These are phyloP conservation scores for Candida albicans DNA, from an alignment of 1,139 yeast species.

Conservation along the genomic window DNA sequence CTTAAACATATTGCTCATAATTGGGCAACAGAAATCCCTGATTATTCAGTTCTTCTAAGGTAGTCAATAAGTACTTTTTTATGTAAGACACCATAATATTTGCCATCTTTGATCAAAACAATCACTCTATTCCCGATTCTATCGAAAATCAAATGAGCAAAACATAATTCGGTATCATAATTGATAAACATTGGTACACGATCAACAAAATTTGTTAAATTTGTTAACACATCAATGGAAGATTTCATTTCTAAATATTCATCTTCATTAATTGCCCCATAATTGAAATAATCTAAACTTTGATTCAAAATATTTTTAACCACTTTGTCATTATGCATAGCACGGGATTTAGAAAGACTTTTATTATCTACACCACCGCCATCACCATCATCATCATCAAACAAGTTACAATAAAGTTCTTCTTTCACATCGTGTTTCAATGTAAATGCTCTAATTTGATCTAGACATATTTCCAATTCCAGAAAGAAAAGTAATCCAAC, in stretches of 20 bases:
- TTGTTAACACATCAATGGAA: slow-evolving; percentile 33
- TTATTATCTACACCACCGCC: slow-evolving; percentile 2
- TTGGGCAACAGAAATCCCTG: background rate
- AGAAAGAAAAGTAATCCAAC: slow-evolving; percentile 55
- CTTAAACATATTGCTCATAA: slow-evolving; percentile 10
- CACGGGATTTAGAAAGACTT: slow-evolving; percentile 5
- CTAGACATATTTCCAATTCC: slow-evolving; percentile 54
- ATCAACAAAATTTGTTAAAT: slow-evolving; percentile 47
- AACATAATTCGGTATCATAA: slow-evolving; percentile 49
- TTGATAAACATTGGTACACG: slow-evolving; percentile 51
- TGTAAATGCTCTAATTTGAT: slow-evolving; percentile 38
- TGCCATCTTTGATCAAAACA: slow-evolving; percentile 50
- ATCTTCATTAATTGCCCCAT: slow-evolving; percentile 21
- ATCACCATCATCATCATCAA: slow-evolving; percentile 11
- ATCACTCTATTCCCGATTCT: slow-evolving; percentile 56
- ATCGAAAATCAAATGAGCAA: slow-evolving; percentile 56
- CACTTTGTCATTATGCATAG: slow-evolving; percentile 15
- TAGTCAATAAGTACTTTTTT: slow-evolving; percentile 56
- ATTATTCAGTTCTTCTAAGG: slow-evolving; percentile 22
- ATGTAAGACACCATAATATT: slow-evolving; percentile 54
- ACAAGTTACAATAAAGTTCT: slow-evolving; percentile 35
- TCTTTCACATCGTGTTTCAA: slow-evolving; percentile 27
- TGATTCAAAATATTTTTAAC: slow-evolving; percentile 11
- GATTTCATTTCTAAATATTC: slow-evolving; percentile 15
- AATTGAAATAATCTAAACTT: slow-evolving; percentile 20